These are phyloP conservation scores for Penicillium sp. DNA, from an alignment of 2,329 filamentous ascomycete species.

Conservation along the genomic window DNA sequence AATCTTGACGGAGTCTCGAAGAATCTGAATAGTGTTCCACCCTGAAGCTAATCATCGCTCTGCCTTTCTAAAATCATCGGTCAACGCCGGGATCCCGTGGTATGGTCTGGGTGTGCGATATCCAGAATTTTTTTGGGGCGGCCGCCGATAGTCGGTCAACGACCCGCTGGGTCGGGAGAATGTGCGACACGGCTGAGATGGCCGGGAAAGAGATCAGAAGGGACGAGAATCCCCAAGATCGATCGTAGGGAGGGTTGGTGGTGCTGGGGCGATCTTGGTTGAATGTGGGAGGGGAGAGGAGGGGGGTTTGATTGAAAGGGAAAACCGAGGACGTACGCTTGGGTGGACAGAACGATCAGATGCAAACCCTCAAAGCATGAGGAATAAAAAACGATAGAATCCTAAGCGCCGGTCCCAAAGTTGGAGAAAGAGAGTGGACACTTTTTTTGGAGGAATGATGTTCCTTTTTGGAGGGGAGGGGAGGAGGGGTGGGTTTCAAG, in stretches of 20 bases:
- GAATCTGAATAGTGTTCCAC: conserved; percentile 43
- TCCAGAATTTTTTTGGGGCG: conserved; percentile 19
- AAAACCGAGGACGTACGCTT: conserved; percentile 24
- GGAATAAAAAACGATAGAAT: conserved; percentile 15
- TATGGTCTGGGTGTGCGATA: conserved; percentile 8
- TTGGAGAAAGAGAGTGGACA: conserved; percentile 14
- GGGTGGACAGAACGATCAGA: conserved; percentile 28
- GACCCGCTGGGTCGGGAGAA: conserved; percentile 8
- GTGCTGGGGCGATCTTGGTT: conserved; percentile 2
- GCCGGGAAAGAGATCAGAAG: conserved; percentile 1
- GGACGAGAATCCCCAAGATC: background rate
- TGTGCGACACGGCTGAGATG: conserved; percentile 5
- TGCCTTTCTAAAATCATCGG: conserved; percentile 34
- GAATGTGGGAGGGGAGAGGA: conserved; percentile 15
- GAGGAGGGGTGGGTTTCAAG: conserved; percentile 24
- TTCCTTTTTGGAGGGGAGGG: conserved; percentile 15
- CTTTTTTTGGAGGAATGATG: conserved; percentile 18
- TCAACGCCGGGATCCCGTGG: conserved; percentile 22
- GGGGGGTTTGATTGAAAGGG: conserved; percentile 15
- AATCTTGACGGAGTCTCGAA: conserved; percentile 39
- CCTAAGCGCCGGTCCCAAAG: conserved; percentile 20
- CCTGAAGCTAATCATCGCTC: conserved; percentile 46
- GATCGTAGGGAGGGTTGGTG: background rate
- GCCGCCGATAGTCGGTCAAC: conserved; percentile 11
- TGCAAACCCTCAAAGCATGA: conserved; percentile 28